A percentile compares a stretch with the other conserved stretches of the same genome.
phyloP scores from a whole-genome alignment of 352 stramenopile species.

The Thraustochytrium sp. region DNA sequence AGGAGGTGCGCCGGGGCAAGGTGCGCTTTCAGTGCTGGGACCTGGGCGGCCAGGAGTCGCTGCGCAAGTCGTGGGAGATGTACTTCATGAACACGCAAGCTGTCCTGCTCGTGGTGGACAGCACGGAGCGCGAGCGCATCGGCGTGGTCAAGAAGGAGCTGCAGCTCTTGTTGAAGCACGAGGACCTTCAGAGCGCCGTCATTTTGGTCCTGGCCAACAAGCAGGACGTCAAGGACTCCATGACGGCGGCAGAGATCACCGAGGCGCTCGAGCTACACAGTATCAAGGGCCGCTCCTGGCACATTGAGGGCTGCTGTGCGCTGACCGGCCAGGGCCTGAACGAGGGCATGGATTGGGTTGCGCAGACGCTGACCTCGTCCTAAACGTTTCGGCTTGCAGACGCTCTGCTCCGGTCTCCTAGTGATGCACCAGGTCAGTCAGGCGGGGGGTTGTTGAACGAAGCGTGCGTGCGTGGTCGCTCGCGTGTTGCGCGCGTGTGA shows the following conservation, averaged over 20 bases:
- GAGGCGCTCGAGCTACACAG: slow-evolving; percentile 12
- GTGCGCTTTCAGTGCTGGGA: slow-evolving; percentile 71
- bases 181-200: slow-evolving; percentile 26
- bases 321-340: slow-evolving; percentile 29
- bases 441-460: no score
- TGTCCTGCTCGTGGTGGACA: slow-evolving; percentile 42
- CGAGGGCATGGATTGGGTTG: slow-evolving; percentile 35
- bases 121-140: slow-evolving; percentile 37
- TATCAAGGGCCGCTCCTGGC: slow-evolving; percentile 31
- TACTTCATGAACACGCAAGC: slow-evolving; percentile 44
- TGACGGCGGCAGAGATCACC: slow-evolving; percentile 14
- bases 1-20: slow-evolving; percentile 83
- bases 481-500: no score
- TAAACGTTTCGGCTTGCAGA: no score
- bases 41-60: slow-evolving; percentile 56
- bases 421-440: no score
- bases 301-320: slow-evolving; percentile 38
- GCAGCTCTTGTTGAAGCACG: not conserved
- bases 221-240: slow-evolving; percentile 25
- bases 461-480: no score
- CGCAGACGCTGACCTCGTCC: slow-evolving; percentile 22
- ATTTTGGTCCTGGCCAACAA: slow-evolving; percentile 37
- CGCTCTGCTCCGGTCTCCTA: no score
- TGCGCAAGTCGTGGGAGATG: slow-evolving; percentile 40
- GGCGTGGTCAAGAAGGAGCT: slow-evolving; percentile 24